Conservation (phyloP, 2,329 filamentous ascomycete species). For the Aspergillus texensis region DNA sequence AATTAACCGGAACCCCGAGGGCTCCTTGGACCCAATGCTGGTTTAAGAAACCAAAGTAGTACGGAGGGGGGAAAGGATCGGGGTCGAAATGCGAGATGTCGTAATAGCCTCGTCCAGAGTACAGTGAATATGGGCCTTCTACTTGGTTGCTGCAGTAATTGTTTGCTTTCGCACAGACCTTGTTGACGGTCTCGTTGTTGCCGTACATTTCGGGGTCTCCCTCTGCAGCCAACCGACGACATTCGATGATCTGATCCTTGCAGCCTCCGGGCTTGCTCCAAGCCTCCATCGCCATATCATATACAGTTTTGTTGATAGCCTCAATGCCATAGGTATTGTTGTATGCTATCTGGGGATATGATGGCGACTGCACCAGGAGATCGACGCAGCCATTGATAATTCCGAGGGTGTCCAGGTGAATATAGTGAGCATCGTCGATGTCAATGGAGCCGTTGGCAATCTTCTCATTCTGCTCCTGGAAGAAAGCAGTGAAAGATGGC, state of each 20-base stretch:
- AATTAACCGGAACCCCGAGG: constrained; percentile 64
- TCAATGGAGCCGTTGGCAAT: constrained; percentile 36
- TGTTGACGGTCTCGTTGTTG: constrained; percentile 49
- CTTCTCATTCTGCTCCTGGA: constrained; percentile 47
- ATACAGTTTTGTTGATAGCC: constrained; percentile 52
- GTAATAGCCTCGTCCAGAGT: constrained; percentile 55
- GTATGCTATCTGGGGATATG: constrained; percentile 55
- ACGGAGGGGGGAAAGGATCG: constrained; percentile 57
- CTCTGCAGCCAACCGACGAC: constrained; percentile 49
- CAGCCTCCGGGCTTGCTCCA: constrained; percentile 55
- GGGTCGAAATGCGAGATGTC: constrained; percentile 57
- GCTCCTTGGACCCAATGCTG: constrained; percentile 59
- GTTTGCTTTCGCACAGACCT: constrained; percentile 48
- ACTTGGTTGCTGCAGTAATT: constrained; percentile 50
- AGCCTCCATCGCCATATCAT: constrained; percentile 49
- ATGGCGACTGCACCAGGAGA: constrained; percentile 50
- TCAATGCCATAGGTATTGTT: constrained; percentile 64
- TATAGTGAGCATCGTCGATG: constrained; percentile 34
- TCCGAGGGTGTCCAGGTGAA: constrained; percentile 55
- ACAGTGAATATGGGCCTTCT: constrained; percentile 47
- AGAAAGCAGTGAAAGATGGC: constrained; percentile 43
- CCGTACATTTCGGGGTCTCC: constrained; percentile 55
- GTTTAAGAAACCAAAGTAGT: constrained; percentile 60
- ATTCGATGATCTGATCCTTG: constrained; percentile 56
- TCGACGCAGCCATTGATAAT: constrained; percentile 63